Percentiles rank a stretch among this genome's conserved stretches.
Evolutionary conservation across 2,329 filamentous ascomycete genomes (phyloP).

Genomic region (Stemphylium beticola): DNA sequence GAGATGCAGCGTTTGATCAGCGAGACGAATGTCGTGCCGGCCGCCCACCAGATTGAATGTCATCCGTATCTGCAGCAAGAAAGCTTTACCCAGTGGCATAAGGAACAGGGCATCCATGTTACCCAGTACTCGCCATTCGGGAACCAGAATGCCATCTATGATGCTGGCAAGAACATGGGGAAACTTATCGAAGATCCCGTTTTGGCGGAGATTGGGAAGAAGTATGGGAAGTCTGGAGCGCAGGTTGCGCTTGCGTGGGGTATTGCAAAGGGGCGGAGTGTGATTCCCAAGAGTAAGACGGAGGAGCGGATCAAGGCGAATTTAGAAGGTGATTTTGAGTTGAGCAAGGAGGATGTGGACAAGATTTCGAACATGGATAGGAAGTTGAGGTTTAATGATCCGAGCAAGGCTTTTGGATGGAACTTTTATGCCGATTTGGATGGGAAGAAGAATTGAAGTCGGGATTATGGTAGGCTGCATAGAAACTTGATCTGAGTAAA

Average conservation of each 20-base stretch:
- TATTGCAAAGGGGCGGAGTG: constrained; percentile 64
- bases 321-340: constrained; percentile 67
- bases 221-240: constrained; percentile 73
- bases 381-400: constrained; percentile 68
- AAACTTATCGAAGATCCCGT: constrained; percentile 58
- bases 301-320: constrained; percentile 39
- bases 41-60: constrained; percentile 41
- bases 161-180: constrained; percentile 34
- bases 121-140: constrained; percentile 45
- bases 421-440: constrained; percentile 66
- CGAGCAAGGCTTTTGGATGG: constrained; percentile 62
- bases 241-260: constrained; percentile 88
- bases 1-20: constrained; percentile 61
- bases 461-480: too few species aligned
- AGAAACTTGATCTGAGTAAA: too few species aligned
- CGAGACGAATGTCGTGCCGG: constrained; percentile 35
- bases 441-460: constrained; percentile 46
- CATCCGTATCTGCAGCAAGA: constrained; percentile 42
- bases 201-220: constrained; percentile 71
- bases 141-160: constrained; percentile 45
- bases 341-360: constrained; percentile 73
- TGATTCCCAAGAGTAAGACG: constrained; percentile 46
- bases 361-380: constrained; percentile 65
- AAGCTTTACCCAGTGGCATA: constrained; percentile 34
- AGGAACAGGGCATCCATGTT: constrained; percentile 40